phyloP scores from a whole-genome alignment of 2,329 filamentous ascomycete genomes.

The Beauveria rudraprayagi region DNA sequence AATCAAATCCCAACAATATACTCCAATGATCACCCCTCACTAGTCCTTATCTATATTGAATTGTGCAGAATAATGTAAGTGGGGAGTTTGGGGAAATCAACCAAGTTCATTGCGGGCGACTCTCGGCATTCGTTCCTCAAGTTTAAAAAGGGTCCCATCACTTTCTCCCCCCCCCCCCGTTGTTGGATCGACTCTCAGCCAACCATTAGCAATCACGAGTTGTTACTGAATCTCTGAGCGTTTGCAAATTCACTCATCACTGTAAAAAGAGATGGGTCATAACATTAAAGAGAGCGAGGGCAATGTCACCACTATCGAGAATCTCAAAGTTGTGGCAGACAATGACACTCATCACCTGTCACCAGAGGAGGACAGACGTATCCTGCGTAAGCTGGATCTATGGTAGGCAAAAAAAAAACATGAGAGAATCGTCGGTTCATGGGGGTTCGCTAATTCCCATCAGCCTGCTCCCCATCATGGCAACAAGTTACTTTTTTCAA shows the following conservation, averaged over 20 bases:
- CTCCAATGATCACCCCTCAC: too few species aligned
- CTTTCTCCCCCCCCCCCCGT: neutral
- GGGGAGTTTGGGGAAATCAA: neutral
- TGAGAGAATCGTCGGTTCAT: neutral
- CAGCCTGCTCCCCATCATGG: conserved; percentile 43
- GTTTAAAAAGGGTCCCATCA: neutral
- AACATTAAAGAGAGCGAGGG: neutral
- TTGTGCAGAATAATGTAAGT: neutral
- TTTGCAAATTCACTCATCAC: neutral
- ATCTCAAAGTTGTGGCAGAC: neutral
- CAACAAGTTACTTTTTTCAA: conserved; percentile 47
- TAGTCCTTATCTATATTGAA: too few species aligned
- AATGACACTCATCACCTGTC: neutral
- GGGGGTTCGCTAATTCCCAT: neutral
- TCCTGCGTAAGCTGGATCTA: conserved; percentile 49
- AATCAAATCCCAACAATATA: neutral
- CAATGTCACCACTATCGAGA: neutral
- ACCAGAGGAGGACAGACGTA: conserved; percentile 33
- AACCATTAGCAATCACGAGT: too few species aligned
- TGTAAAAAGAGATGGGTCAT: neutral
- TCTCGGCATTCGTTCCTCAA: neutral
- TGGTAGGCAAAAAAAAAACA: conserved; percentile 35
- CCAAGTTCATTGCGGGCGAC: neutral
- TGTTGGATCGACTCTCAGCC: neutral
- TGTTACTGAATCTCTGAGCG: too few species aligned